Evolutionary conservation across 2,329 filamentous ascomycete genomes (phyloP).

Genomic region (Chrysosporium queenslandicum): DNA sequence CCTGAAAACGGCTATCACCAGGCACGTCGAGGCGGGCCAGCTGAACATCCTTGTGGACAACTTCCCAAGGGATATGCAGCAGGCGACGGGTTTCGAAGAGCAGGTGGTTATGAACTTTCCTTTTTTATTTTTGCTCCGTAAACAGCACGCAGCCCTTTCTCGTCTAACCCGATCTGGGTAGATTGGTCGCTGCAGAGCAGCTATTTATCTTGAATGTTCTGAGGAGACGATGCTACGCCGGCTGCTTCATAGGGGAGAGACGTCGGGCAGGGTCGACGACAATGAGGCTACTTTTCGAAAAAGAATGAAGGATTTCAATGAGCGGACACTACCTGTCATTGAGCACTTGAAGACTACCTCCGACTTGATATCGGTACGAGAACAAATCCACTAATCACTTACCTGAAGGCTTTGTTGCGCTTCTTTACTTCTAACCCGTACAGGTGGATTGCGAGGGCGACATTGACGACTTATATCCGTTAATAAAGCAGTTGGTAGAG

Average conservation of each 20-base stretch:
- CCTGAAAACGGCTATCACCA: neutral
- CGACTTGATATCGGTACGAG: neutral
- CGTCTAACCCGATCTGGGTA: neutral
- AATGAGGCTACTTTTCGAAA: neutral
- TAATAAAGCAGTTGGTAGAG: neutral
- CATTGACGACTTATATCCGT: slow-evolving; percentile 1
- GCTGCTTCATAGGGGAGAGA: neutral
- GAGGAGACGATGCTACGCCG: slow-evolving; percentile 3
- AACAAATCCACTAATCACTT: neutral
- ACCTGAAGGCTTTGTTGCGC: neutral
- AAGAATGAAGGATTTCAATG: slow-evolving; percentile 1
- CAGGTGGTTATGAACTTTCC: neutral
- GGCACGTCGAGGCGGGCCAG: slow-evolving; percentile 3
- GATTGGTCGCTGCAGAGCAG: slow-evolving; percentile 2
- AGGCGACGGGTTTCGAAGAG: slow-evolving; percentile 7
- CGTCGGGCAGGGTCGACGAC: neutral
- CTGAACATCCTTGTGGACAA: slow-evolving; percentile 9
- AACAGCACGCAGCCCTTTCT: neutral
- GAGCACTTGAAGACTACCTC: neutral
- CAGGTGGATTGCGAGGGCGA: neutral
- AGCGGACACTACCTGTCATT: neutral
- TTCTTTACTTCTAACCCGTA: neutral
- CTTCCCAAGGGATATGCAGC: slow-evolving; percentile 8
- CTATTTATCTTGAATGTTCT: neutral
- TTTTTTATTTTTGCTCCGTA: neutral